Conservation (phyloP, 1,284 basidiomycete species). For the Schizopora paradoxa region DNA sequence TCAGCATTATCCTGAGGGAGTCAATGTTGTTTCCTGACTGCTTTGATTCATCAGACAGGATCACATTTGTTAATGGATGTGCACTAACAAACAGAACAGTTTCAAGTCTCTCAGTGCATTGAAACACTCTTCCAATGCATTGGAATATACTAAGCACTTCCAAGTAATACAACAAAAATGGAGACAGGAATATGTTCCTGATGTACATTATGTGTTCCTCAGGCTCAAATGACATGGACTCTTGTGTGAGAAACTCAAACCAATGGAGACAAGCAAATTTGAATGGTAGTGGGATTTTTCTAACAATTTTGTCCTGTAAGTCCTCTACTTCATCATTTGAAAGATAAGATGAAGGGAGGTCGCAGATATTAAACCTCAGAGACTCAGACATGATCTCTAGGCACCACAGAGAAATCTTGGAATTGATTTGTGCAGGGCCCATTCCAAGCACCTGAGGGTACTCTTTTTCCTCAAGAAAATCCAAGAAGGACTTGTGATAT, state of each 20-base stretch:
- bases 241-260: no score
- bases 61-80: no score
- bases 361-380: conserved; percentile 33
- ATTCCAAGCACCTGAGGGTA: conserved; percentile 20
- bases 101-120: no score
- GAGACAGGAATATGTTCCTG: no score
- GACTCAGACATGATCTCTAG: conserved; percentile 26
- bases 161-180: neutral
- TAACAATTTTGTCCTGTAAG: conserved; percentile 3
- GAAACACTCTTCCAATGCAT: no score
- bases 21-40: no score
- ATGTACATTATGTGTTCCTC: no score
- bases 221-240: no score
- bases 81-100: no score
- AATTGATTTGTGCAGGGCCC: conserved; percentile 13
- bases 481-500: conserved; percentile 15
- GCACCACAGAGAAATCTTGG: conserved; percentile 21
- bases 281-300: neutral
- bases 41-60: no score
- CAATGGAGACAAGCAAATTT: conserved; percentile 8
- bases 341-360: conserved; percentile 25
- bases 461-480: conserved; percentile 10
- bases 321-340: conserved; percentile 24
- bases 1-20: no score
- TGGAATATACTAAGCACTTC: no score